Percentiles rank a stretch among this genome's conserved stretches.
phyloP scores from a whole-genome alignment of 805 yeast species.

The Candida schatavii region DNA sequence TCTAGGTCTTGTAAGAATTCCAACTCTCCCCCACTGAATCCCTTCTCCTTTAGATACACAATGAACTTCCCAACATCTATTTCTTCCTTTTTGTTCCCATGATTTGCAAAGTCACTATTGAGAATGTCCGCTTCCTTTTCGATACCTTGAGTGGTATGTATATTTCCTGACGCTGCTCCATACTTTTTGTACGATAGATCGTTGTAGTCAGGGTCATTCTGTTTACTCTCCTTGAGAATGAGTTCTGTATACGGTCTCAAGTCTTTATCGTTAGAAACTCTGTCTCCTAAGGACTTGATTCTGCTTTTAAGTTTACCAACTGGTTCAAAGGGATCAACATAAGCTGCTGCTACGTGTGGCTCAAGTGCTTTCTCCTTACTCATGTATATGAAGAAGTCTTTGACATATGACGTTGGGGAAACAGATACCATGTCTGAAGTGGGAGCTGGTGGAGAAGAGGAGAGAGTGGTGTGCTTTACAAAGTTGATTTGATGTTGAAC shows the following conservation, averaged over 20 bases:
- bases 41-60: conserved; percentile 17
- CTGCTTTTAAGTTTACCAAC: conserved; percentile 1
- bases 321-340: not conserved
- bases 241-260: conserved; percentile 4
- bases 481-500: not conserved
- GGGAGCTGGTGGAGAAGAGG: not conserved
- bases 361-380: not conserved
- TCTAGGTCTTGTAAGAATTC: conserved; percentile 22
- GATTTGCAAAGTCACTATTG: not conserved
- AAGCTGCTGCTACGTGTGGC: not conserved
- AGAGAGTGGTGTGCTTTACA: not conserved
- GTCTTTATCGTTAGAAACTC: conserved; percentile 1
- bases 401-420: conserved; percentile 1
- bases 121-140: too few relatives aligned
- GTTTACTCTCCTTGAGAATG: conserved; percentile 1
- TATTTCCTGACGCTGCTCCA: conserved; percentile 11
- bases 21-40: conserved; percentile 26
- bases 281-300: conserved; percentile 1
- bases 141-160: too few relatives aligned
- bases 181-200: conserved; percentile 17
- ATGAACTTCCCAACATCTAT: conserved; percentile 30
- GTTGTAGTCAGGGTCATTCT: conserved; percentile 11
- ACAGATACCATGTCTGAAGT: not conserved
- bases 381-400: not conserved
- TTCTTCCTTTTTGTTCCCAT: not conserved